These are phyloP conservation scores for Leptodermis oblonga DNA, from an alignment of 257 asterid genomes.

Conservation along the genomic window DNA sequence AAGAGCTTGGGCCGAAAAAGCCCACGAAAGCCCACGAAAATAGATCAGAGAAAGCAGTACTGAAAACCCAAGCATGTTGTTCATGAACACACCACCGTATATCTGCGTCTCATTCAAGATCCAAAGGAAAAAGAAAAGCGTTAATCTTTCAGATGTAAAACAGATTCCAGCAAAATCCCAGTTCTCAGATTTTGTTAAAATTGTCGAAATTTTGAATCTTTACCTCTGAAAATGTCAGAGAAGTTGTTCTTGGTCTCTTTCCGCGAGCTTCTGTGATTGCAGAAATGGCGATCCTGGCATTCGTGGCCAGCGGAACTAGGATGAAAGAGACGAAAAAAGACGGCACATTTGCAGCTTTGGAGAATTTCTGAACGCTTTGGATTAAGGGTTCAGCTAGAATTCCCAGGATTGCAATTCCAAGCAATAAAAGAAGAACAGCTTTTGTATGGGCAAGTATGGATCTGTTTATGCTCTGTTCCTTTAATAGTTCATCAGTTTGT, in stretches of 20 bases:
- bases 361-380: constrained; percentile 48
- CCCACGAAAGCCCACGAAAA: constrained; percentile 43
- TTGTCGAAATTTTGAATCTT: too few species aligned
- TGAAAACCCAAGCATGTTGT: constrained; percentile 45
- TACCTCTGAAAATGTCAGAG: constrained; percentile 60
- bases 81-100: constrained; percentile 52
- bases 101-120: constrained; percentile 30
- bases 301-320: constrained; percentile 54
- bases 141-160: background rate
- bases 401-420: constrained; percentile 47
- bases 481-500: constrained; percentile 41
- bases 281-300: constrained; percentile 55
- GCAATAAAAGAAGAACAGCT: constrained; percentile 36
- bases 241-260: constrained; percentile 46
- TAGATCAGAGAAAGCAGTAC: constrained; percentile 44
- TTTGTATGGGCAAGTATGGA: constrained; percentile 46
- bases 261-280: constrained; percentile 39
- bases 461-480: constrained; percentile 35
- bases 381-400: constrained; percentile 58
- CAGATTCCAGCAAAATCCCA: background rate
- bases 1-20: constrained; percentile 36
- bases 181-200: too few species aligned
- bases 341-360: constrained; percentile 35
- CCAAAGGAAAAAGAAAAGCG: too few species aligned
- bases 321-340: constrained; percentile 52